A percentile compares a stretch with the other conserved stretches of the same genome.
Evolutionary conservation across 352 stramenopile species (phyloP).

Genomic region (Phytophthora pluvialis): DNA sequence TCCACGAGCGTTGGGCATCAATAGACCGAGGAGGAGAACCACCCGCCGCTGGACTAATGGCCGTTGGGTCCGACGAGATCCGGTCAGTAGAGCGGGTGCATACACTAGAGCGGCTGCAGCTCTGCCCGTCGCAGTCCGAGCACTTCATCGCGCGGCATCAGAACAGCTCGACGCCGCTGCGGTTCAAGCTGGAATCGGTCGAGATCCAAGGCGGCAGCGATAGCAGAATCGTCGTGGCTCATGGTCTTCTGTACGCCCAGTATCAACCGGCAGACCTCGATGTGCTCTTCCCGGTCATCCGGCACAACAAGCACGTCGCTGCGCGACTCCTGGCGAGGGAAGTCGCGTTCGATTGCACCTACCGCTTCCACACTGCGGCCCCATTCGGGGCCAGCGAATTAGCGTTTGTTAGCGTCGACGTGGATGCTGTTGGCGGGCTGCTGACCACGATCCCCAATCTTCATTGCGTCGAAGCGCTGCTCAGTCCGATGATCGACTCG

Average conservation of each 20-base stretch:
- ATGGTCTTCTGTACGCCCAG: constrained; percentile 18
- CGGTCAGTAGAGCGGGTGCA: constrained; percentile 21
- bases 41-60: not conserved
- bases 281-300: constrained; percentile 26
- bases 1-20: constrained; percentile 28
- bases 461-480: constrained; percentile 32
- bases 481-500: constrained; percentile 15
- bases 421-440: constrained; percentile 31
- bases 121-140: constrained; percentile 31
- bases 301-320: constrained; percentile 29
- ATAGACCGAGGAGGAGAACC: constrained; percentile 10
- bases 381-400: constrained; percentile 20
- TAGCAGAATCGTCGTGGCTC: constrained; percentile 32
- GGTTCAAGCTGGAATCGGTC: constrained; percentile 35
- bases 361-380: constrained; percentile 34
- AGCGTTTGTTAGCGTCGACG: constrained; percentile 35
- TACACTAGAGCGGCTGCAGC: not conserved
- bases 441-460: constrained; percentile 24
- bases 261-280: constrained; percentile 26
- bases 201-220: constrained; percentile 31
- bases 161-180: constrained; percentile 16
- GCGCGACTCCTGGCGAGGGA: constrained; percentile 30
- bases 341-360: constrained; percentile 36
- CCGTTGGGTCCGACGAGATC: constrained; percentile 15
- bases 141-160: constrained; percentile 32